phyloP scores from a whole-genome alignment of 768 basidiomycete species.

The Hygrocybe coccinea region DNA sequence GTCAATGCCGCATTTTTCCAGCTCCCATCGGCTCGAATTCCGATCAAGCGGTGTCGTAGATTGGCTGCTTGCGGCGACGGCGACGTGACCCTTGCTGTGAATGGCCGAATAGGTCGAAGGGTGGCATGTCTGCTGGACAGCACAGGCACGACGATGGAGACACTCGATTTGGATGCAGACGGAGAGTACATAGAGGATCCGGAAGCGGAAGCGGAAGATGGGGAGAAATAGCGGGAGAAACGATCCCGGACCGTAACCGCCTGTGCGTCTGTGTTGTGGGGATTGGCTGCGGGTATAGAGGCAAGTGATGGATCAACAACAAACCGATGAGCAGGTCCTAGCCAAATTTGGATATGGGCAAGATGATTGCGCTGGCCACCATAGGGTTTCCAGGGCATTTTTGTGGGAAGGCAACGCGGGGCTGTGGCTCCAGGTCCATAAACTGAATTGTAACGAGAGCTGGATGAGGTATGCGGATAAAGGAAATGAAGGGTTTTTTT shows the following conservation, averaged over 20 bases:
- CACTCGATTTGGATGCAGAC: slow-evolving; percentile 73
- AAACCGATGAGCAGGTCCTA: slow-evolving; percentile 35
- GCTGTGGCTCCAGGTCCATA: slow-evolving; percentile 17
- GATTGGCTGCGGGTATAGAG: slow-evolving; percentile 1
- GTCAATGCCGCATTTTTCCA: slow-evolving; percentile 36
- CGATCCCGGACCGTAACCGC: slow-evolving; percentile 15
- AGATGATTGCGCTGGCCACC: slow-evolving; percentile 21
- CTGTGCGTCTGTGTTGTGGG: slow-evolving; percentile 1
- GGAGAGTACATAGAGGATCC: slow-evolving; percentile 42
- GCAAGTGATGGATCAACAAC: slow-evolving; percentile 22
- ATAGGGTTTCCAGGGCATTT: slow-evolving; percentile 35
- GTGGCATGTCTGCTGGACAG: slow-evolving; percentile 71
- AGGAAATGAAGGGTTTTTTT: neutral
- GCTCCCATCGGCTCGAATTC: slow-evolving; percentile 45
- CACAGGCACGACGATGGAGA: slow-evolving; percentile 60
- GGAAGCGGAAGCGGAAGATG: slow-evolving; percentile 29
- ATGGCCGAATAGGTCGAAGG: slow-evolving; percentile 68
- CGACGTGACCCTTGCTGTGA: slow-evolving; percentile 59
- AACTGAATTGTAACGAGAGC: slow-evolving; percentile 24
- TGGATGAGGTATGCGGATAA: neutral
- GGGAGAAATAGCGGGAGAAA: slow-evolving; percentile 14
- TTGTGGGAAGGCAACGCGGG: slow-evolving; percentile 38
- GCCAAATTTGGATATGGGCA: slow-evolving; percentile 33
- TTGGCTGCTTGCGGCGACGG: slow-evolving; percentile 50
- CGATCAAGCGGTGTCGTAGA: slow-evolving; percentile 54